A percentile compares a stretch with the other conserved stretches of the same genome.
Evolutionary conservation across 257 asterid genomes (phyloP).

Genomic region (Sherardia arvensis): DNA sequence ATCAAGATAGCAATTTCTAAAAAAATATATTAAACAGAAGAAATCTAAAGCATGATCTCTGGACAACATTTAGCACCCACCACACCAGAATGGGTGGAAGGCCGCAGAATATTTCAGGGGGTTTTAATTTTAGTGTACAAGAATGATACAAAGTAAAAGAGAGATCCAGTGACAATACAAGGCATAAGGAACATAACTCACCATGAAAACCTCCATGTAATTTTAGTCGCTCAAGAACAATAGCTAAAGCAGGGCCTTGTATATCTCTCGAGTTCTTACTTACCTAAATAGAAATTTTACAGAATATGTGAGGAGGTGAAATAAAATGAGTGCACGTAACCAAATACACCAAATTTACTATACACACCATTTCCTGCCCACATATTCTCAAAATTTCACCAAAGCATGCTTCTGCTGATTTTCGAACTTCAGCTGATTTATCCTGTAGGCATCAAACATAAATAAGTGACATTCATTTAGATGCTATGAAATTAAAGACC

Average conservation of each 20-base stretch:
- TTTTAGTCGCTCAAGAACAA: constrained; percentile 75
- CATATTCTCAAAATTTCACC: constrained; percentile 81
- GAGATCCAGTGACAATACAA: neutral
- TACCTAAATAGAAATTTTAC: constrained; percentile 35
- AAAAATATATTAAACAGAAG: too few species aligned
- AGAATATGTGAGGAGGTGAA: constrained; percentile 3
- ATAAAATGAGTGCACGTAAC: constrained; percentile 4
- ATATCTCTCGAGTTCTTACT: constrained; percentile 83
- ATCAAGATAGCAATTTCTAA: too few species aligned
- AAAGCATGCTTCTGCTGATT: constrained; percentile 91
- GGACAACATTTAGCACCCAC: neutral
- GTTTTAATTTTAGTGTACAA: too few species aligned
- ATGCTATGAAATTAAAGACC: neutral
- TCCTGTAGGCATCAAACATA: constrained; percentile 38
- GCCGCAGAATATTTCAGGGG: too few species aligned
- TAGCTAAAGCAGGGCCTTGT: constrained; percentile 94
- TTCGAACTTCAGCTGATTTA: constrained; percentile 98
- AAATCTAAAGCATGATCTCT: neutral
- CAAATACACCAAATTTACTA: constrained; percentile 7
- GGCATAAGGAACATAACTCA: constrained; percentile 15
- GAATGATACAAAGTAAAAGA: neutral
- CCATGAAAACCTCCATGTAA: constrained; percentile 62
- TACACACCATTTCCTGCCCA: constrained; percentile 79
- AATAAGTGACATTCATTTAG: neutral
- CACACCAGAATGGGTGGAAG: too few species aligned